Evolutionary conservation across 1,284 basidiomycete genomes (phyloP), one percentile per base, ranked within the genome.

Genomic region (Pascua sp.): DNA sequence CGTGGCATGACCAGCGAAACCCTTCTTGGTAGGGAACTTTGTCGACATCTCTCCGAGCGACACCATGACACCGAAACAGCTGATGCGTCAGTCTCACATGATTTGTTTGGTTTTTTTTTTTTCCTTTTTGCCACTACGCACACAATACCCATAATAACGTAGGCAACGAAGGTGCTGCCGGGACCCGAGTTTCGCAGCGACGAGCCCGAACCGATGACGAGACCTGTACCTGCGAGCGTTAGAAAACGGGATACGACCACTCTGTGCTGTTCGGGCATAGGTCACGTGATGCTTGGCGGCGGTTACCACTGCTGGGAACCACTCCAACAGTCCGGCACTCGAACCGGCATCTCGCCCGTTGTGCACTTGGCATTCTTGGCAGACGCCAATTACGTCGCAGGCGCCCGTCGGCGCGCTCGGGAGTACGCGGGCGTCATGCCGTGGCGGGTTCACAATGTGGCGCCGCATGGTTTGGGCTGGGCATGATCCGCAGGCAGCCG

Each of bases 191-290:
- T 66, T 11, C 71, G 67, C 10, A 81, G 64, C 51, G 72, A 76
- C 0, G 66, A 67, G 44, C 80, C 80, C 8, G 77, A 82, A 46
- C 87, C 88, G 63, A 90, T 89, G 63, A 90, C 86, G 16, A 90
- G 78, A 69, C 89, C 89, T 24, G 87, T 89, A 43, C 60, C 60
- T 62, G 52, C 10, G 41, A 37, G 17, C 15, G 55, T 57, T 32
- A 55, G 24, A 32, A 7, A 32, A 32, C 24, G 24, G 24, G 24
- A 32, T 32, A 7, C 24, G 24, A 32, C 24, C 24, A 32, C 24
- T 32, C 4, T 32, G 24, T 32, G 24, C 24, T 32, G 24, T 32
- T 32, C 24, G 24, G 24, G 24, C 24, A 32, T 32, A 7, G 24
- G 24, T 32, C 24, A 32, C 24, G 24, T 32, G 24, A 32, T 32